These are phyloP conservation scores for Rosa multiflora DNA, from an alignment of 306 rosid genomes.

Conservation along the genomic window DNA sequence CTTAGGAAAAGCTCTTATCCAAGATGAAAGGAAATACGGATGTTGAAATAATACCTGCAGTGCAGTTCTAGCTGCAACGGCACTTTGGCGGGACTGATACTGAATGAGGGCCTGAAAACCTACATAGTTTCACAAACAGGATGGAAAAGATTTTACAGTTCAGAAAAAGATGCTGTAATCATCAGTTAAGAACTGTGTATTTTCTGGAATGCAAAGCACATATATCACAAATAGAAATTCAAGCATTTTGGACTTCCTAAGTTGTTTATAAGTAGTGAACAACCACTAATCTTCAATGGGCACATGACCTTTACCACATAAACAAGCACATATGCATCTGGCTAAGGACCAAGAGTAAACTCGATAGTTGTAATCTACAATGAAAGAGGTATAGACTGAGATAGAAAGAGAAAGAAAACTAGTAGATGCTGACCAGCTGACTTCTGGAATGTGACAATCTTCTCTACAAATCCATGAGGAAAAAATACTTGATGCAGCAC, in stretches of 20 bases:
- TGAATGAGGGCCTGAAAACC: slow-evolving; percentile 99
- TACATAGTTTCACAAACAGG: slow-evolving; percentile 39
- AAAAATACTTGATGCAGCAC: slow-evolving; percentile 98
- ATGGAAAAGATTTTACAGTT: slow-evolving; percentile 32
- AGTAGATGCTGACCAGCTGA: slow-evolving; percentile 98
- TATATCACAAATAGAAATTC: background rate
- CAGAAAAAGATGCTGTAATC: slow-evolving; percentile 19
- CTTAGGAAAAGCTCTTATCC: slow-evolving; percentile 13
- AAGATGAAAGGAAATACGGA: slow-evolving; percentile 16
- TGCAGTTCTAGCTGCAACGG: slow-evolving; percentile 78
- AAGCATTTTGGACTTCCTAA: background rate
- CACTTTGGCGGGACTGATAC: slow-evolving; percentile 78
- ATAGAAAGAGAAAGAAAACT: slow-evolving; percentile 65
- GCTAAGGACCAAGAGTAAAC: slow-evolving; percentile 14
- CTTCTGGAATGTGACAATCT: slow-evolving; percentile 99
- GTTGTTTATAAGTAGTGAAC: background rate
- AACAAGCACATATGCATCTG: slow-evolving; percentile 20
- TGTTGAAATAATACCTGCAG: slow-evolving; percentile 64
- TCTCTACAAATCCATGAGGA: slow-evolving; percentile 98
- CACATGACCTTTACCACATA: background rate
- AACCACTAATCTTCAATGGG: background rate
- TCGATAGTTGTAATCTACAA: slow-evolving; percentile 16
- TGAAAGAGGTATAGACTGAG: slow-evolving; percentile 29
- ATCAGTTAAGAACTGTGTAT: background rate
- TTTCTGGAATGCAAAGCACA: slow-evolving; percentile 1